Base-by-base conservation (phyloP, 2,329 filamentous ascomycete species). In the Colletotrichum navitas region DNA sequence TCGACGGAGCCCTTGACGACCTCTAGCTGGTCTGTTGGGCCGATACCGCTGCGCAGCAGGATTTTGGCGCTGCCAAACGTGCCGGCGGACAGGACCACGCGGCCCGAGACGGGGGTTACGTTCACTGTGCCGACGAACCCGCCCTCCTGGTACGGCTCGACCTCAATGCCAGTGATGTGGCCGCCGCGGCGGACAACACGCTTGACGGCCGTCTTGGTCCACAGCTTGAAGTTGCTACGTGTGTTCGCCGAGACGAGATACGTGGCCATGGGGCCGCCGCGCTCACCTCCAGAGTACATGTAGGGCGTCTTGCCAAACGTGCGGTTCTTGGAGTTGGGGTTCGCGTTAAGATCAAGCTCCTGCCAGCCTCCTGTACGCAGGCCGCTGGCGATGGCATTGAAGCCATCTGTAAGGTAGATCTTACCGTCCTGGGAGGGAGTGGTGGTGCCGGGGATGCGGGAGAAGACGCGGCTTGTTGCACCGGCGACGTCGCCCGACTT, bases 21-120 rank as follows among this genome's bases (percentile, higher is more conserved):
- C 26, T 83, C 77, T 32, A 91, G 83, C 77, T 93, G 83, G 83
- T 89, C 85, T 81, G 81, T 79, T 29, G 90, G 90, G 5, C 91
- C 92, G 74, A 92, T 93, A 74, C 92, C 84, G 60, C 89, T 91
- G 76, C 91, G 86, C 80, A 93, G 85, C 2, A 94, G 85, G 59
- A 94, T 83, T 80, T 92, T 92, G 18, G 91, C 85, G 2, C 90
- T 90, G n/a, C 90, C 90, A 73, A 94, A 92, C 1, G 91, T 83
- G 59, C 92, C 92, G 1, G 90, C 88, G 24, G 92, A 88, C 41
- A 93, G 82, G 74, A 94, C 87, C 55, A 94, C 91, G 63, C 90
- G 88, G 12, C 92, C 92, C 16, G 86, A 88, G 47, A 81, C 80
- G 5, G 84, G 76, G 29, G 90, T 89, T 68, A 93, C 80, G 8